Base-by-base conservation (phyloP, 352 stramenopile species). In the Thraustochytrium sp. region DNA sequence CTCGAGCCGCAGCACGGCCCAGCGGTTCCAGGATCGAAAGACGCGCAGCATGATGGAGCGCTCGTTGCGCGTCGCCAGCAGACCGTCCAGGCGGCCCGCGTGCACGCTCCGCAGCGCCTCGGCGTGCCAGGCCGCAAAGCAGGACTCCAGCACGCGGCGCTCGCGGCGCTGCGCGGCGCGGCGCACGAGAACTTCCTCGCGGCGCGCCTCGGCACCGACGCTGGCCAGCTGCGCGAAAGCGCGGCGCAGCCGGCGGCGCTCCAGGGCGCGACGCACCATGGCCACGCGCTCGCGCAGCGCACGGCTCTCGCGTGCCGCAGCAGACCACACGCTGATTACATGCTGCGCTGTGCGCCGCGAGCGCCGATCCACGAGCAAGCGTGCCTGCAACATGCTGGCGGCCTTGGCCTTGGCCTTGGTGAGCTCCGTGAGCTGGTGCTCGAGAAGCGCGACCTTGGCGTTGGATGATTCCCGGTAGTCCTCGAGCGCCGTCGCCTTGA, bases 291-390 rank as follows among this genome's bases (percentile, higher is more conserved):
- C 34, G 4, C 68, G 68, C 5, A 80, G 48, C 31, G 23, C 11
- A 23, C 46, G 63, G 34, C 9, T 48, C 29, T 80, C 44, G 13
- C 68, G 68, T 21, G 38, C 46, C 37, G 21, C 31, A 3, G 48
- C 13, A 9, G 48, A 18, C 68, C 68, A 80, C 0, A 80, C 68
- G 42, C 68, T 80, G 2, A 80, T 48, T 8, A 80, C 68, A 34
- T 80, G 31, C 68, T 80, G 68, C 34, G 68, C 68, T n/a, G 40
- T 53, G 1, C 68, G 68, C 0, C 68, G 68, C 34, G 68, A 80
- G 26, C 68, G 18, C 1, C 68, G 42, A 44, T 80, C 68, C 23
- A 80, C 63, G 53, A 80, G 44, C 9, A 80, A n/a, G 34, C 68
- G 68, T 11, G 68, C 68, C 31, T 64, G 48, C 26, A 80, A 44